Conservation (phyloP, 768 basidiomycete genomes). For the Brasilioporus rufonigricans region DNA sequence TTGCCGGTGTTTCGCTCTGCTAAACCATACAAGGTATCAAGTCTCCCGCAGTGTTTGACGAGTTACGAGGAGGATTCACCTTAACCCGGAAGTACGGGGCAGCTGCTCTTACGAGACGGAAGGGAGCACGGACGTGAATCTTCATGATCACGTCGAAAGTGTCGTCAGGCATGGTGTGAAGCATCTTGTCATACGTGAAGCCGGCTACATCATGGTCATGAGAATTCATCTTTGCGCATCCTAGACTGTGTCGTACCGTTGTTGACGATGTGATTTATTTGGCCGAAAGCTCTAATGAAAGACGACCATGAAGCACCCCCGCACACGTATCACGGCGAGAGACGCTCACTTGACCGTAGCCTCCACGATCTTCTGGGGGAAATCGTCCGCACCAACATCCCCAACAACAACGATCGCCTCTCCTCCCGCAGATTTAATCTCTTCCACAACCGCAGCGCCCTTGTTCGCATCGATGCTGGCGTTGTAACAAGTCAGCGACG, state of each 20-base stretch:
- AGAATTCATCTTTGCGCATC: background rate
- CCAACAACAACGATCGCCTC: constrained; percentile 73
- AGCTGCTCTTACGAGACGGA: constrained; percentile 79
- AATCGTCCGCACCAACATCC: constrained; percentile 81
- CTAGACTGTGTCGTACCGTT: constrained; percentile 46
- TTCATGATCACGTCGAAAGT: constrained; percentile 79
- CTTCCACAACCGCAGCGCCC: constrained; percentile 61
- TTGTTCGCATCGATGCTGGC: constrained; percentile 70
- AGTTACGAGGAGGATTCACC: constrained; percentile 27
- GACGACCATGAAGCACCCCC: background rate
- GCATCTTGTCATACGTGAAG: constrained; percentile 85
- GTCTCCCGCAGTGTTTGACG: background rate
- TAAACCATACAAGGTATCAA: background rate
- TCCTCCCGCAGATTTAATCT: constrained; percentile 73
- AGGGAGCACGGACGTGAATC: constrained; percentile 84
- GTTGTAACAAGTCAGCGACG: constrained; percentile 1
- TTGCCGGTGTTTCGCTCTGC: constrained; percentile 55
- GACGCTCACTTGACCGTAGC: constrained; percentile 71
- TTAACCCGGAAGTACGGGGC: constrained; percentile 85
- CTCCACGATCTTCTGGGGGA: constrained; percentile 73
- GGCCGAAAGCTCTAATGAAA: constrained; percentile 65
- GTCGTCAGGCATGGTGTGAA: constrained; percentile 83
- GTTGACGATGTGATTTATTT: constrained; percentile 85
- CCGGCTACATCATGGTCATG: constrained; percentile 42
- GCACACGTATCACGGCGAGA: background rate